phyloP scores from a whole-genome alignment of 2,329 filamentous ascomycete species.

The Niveomyces coronatus region DNA sequence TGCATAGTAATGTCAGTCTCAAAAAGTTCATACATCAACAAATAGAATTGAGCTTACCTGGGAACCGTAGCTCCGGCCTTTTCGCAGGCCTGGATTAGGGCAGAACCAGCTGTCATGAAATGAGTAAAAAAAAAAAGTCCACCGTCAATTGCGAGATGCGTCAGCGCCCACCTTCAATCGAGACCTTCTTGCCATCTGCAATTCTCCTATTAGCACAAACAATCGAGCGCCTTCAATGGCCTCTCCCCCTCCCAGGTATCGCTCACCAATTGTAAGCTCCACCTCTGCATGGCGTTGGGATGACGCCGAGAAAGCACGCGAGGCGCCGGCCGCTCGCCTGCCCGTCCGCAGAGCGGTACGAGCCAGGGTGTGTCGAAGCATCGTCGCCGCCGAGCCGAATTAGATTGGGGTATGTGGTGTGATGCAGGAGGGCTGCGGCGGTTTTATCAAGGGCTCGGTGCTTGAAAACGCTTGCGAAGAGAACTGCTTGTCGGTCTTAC shows the following conservation, averaged over 20 bases:
- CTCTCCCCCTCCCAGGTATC: constrained; percentile 14
- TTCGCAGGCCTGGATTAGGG: constrained; percentile 97
- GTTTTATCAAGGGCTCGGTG: constrained; percentile 28
- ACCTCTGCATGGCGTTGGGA: constrained; percentile 76
- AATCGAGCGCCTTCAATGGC: background rate
- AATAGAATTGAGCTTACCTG: constrained; percentile 43
- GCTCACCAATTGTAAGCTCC: constrained; percentile 83
- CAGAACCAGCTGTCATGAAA: constrained; percentile 66
- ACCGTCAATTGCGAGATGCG: constrained; percentile 10
- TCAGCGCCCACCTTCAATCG: constrained; percentile 70
- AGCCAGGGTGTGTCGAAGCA: constrained; percentile 59
- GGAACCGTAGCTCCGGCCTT: constrained; percentile 88
- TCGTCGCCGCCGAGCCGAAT: constrained; percentile 50
- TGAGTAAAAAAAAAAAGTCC: constrained; percentile 31
- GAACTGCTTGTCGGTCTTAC: constrained; percentile 27
- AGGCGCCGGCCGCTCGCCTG: constrained; percentile 47
- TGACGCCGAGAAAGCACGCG: constrained; percentile 75
- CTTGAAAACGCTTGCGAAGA: constrained; percentile 29
- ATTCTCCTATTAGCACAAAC: constrained; percentile 22
- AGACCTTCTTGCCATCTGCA: constrained; percentile 93
- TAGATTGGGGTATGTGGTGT: constrained; percentile 25
- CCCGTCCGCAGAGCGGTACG: constrained; percentile 58
- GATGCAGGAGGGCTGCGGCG: constrained; percentile 26
- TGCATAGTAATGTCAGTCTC: constrained; percentile 25
- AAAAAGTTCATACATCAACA: constrained; percentile 5